These are phyloP conservation scores for Quercus rubra DNA, from an alignment of 306 rosid species.

Conservation along the genomic window DNA sequence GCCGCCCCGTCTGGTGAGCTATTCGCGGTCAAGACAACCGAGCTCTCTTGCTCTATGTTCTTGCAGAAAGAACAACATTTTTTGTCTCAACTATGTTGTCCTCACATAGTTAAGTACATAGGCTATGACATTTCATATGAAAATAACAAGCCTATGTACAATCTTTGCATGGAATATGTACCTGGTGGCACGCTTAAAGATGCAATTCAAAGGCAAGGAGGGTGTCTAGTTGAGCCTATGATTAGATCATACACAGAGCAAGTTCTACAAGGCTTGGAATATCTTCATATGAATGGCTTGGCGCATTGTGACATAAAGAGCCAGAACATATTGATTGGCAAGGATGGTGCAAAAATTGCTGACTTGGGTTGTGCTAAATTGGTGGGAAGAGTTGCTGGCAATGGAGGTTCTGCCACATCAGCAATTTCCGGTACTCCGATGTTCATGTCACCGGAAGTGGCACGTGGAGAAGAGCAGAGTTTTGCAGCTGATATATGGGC, in stretches of 20 bases:
- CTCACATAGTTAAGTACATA: conserved; percentile 30
- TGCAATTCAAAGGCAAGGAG: conserved; percentile 19
- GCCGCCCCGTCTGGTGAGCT: conserved; percentile 10
- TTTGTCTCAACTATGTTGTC: conserved; percentile 33
- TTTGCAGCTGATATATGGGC: conserved; percentile 52
- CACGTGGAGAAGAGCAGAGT: conserved; percentile 41
- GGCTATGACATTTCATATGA: conserved; percentile 30
- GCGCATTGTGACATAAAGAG: conserved; percentile 63
- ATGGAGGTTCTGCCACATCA: neutral
- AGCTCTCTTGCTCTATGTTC: conserved; percentile 20
- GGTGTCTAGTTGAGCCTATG: conserved; percentile 30
- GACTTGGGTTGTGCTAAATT: conserved; percentile 57
- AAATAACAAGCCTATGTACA: conserved; percentile 18
- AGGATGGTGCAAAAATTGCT: conserved; percentile 32
- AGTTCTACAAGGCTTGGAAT: conserved; percentile 46
- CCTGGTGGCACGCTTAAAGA: conserved; percentile 46
- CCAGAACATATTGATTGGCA: conserved; percentile 33
- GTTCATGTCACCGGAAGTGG: conserved; percentile 57
- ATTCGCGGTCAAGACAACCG: conserved; percentile 43
- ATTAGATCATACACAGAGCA: conserved; percentile 34
- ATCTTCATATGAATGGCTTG: conserved; percentile 35
- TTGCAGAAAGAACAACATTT: conserved; percentile 38
- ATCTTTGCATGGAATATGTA: conserved; percentile 46
- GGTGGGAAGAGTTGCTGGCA: conserved; percentile 5
- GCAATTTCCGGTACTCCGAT: conserved; percentile 47